A percentile compares a stretch with the other conserved stretches of the same genome.
These are phyloP conservation scores for Hypoxylon trugodes DNA, from an alignment of 495 filamentous ascomycete genomes.

Conservation along the genomic window DNA sequence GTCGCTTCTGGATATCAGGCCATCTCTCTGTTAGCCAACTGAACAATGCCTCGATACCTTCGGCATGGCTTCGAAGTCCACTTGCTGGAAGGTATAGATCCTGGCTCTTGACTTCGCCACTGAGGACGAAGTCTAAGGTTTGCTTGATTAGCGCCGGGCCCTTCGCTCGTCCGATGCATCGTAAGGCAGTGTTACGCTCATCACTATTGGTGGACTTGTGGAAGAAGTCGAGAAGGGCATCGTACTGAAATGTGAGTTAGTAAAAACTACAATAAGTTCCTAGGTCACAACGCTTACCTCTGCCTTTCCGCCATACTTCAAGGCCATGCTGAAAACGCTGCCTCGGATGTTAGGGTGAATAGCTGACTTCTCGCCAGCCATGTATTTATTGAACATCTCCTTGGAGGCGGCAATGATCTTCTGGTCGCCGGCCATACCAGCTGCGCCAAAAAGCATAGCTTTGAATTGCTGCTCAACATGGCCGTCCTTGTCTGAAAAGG, in stretches of 20 bases:
- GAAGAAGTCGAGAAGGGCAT: constrained; percentile 83
- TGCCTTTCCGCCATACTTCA: constrained; percentile 75
- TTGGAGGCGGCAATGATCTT: constrained; percentile 67
- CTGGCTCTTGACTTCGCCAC: constrained; percentile 90
- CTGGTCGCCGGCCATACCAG: constrained; percentile 72
- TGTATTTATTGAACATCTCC: constrained; percentile 78
- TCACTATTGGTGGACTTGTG: constrained; percentile 86
- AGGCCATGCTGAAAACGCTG: constrained; percentile 74
- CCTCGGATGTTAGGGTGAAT: constrained; percentile 78
- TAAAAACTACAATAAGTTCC: not conserved
- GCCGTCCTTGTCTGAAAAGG: constrained; percentile 81
- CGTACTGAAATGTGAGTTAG: constrained; percentile 62
- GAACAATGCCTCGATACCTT: constrained; percentile 84
- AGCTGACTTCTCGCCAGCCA: constrained; percentile 69
- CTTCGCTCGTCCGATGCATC: constrained; percentile 81
- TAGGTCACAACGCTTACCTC: constrained; percentile 62
- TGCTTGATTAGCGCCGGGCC: constrained; percentile 80
- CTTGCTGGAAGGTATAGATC: constrained; percentile 90
- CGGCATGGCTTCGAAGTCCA: constrained; percentile 77
- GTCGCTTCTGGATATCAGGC: constrained; percentile 77
- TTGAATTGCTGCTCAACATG: constrained; percentile 92
- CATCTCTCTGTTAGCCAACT: constrained; percentile 87
- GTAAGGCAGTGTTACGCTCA: constrained; percentile 94
- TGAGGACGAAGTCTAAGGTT: constrained; percentile 77
- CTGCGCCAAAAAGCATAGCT: constrained; percentile 70